A percentile compares a stretch with the other conserved stretches of the same genome.
Evolutionary conservation across 345 rosid species (phyloP).

Genomic region (Eucalyptus tenuipes): DNA sequence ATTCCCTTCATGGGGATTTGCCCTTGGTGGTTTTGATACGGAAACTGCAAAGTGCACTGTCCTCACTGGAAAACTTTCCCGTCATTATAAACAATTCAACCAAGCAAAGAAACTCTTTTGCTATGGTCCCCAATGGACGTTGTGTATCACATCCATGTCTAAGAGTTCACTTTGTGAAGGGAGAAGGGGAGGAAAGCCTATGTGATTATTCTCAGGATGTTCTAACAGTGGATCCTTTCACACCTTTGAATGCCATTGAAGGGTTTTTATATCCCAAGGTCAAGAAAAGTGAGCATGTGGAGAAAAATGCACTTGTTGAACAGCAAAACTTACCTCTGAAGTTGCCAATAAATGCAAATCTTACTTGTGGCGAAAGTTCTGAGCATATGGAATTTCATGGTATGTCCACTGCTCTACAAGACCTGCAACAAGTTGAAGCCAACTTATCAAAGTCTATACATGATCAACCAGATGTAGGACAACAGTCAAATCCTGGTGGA

Average conservation of each 20-base stretch:
- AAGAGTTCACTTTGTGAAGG: conserved; percentile 58
- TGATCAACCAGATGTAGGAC: conserved; percentile 9
- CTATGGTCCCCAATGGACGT: conserved; percentile 54
- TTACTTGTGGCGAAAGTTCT: conserved; percentile 39
- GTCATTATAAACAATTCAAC: conserved; percentile 37
- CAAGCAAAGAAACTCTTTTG: conserved; percentile 52
- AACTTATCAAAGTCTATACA: conserved; percentile 10
- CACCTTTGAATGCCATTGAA: conserved; percentile 53
- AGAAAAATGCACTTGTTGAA: conserved; percentile 15
- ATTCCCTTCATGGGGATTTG: conserved; percentile 23
- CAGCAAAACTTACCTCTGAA: conserved; percentile 19
- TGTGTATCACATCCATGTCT: conserved; percentile 48
- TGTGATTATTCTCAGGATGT: conserved; percentile 42
- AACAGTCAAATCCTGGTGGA: conserved; percentile 9
- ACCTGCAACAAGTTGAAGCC: conserved; percentile 29
- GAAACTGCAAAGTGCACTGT: conserved; percentile 69
- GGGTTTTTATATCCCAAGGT: conserved; percentile 60
- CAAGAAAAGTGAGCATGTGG: conserved; percentile 12
- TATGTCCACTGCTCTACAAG: conserved; percentile 18
- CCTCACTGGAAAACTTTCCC: conserved; percentile 78
- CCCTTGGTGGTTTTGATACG: conserved; percentile 40
- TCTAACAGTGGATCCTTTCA: conserved; percentile 70
- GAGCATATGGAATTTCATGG: conserved; percentile 28
- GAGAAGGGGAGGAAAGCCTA: conserved; percentile 55
- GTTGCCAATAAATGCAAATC: conserved; percentile 25